Evolutionary conservation across 2,329 filamentous ascomycete genomes (phyloP).

Genomic region (Penicillium sp.): DNA sequence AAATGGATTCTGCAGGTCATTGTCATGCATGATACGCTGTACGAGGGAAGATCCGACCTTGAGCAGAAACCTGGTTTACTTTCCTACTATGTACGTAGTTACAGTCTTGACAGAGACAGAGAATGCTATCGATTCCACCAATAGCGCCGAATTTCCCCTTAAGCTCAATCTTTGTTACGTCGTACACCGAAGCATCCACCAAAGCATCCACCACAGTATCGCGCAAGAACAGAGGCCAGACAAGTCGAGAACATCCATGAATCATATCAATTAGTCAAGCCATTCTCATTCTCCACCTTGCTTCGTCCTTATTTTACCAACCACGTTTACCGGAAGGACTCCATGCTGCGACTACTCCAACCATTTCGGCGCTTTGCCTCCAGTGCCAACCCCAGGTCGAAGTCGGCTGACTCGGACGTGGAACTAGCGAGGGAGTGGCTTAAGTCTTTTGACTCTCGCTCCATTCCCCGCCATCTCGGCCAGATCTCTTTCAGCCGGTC

Average conservation of each 20-base stretch:
- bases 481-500: constrained; percentile 59
- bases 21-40: too few relatives aligned
- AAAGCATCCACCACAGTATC: too few relatives aligned
- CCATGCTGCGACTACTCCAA: not conserved
- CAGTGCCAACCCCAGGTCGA: constrained; percentile 4
- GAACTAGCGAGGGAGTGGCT: constrained; percentile 54
- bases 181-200: too few relatives aligned
- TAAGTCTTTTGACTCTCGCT: constrained; percentile 47
- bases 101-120: too few relatives aligned
- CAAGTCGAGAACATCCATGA: too few relatives aligned
- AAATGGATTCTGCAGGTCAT: not conserved
- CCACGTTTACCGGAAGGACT: not conserved
- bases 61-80: too few relatives aligned
- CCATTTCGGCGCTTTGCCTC: not conserved
- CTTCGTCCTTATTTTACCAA: not conserved
- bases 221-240: not conserved
- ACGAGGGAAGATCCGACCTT: too few relatives aligned
- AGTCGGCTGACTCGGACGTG: constrained; percentile 19
- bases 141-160: too few relatives aligned
- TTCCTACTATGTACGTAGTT: too few relatives aligned
- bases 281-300: not conserved
- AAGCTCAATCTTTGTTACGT: too few relatives aligned
- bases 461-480: constrained; percentile 53
- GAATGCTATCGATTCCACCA: too few relatives aligned
- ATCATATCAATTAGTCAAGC: not conserved